Conservation (phyloP, 1,284 basidiomycete genomes). For the Irpex sp. region DNA sequence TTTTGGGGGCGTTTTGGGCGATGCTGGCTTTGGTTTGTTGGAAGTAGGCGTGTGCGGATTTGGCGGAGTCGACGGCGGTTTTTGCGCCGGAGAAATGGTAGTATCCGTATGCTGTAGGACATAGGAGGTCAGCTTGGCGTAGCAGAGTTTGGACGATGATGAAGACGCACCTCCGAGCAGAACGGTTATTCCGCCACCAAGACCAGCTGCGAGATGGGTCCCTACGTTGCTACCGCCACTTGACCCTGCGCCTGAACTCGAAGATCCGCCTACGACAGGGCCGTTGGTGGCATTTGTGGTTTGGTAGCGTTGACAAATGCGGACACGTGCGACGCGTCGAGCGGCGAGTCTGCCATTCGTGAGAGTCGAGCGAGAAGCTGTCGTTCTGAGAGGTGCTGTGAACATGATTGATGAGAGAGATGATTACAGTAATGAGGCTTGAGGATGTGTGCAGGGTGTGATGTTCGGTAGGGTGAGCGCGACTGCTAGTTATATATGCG, state of each 20-base stretch:
- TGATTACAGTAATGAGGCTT: too few species aligned
- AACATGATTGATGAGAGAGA: not conserved
- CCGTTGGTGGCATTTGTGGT: not conserved
- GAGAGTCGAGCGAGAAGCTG: not conserved
- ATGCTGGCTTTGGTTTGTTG: constrained; percentile 34
- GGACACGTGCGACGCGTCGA: constrained; percentile 16
- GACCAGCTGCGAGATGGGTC: constrained; percentile 27
- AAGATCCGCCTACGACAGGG: not conserved
- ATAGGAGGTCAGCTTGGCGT: constrained; percentile 11
- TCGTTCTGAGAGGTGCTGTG: not conserved
- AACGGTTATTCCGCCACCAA: constrained; percentile 33
- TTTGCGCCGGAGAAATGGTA: constrained; percentile 40
- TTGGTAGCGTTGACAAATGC: constrained; percentile 18
- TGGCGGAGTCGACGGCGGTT: constrained; percentile 32
- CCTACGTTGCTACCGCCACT: not conserved
- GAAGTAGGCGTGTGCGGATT: constrained; percentile 30
- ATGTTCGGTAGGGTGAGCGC: not conserved
- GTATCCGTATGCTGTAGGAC: constrained; percentile 23
- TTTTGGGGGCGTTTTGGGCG: constrained; percentile 25
- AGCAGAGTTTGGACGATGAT: not conserved
- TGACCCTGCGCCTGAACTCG: constrained; percentile 1
- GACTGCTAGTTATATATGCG: not conserved
- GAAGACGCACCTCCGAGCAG: constrained; percentile 25
- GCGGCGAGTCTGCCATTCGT: not conserved
- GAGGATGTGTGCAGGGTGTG: too few species aligned